Conservation (phyloP, 2,329 filamentous ascomycete species). For the Chrysoporthe austroafricana region DNA sequence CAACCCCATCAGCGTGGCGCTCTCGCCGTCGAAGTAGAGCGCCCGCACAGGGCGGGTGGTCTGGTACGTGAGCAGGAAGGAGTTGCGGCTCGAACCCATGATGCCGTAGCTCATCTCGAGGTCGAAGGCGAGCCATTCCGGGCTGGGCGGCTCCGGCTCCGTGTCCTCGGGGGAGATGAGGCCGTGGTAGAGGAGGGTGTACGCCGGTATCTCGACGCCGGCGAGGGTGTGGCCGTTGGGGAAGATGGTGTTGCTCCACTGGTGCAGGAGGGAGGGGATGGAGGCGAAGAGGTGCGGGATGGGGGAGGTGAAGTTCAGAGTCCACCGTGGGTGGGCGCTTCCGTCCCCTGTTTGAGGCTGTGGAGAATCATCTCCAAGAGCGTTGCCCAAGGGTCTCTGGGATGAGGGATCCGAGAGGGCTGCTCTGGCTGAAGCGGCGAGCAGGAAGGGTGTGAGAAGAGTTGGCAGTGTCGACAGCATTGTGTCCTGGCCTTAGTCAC, state of each 20-base stretch:
- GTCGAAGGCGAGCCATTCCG: slow-evolving; percentile 58
- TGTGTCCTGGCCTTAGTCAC: not conserved
- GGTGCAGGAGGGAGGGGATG: slow-evolving; percentile 49
- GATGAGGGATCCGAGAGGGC: not conserved
- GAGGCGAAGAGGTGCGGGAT: slow-evolving; percentile 54
- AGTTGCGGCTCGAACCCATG: slow-evolving; percentile 48
- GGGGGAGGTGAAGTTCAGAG: slow-evolving; percentile 51
- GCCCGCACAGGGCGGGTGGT: slow-evolving; percentile 46
- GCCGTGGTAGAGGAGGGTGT: slow-evolving; percentile 55
- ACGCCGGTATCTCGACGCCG: slow-evolving; percentile 49
- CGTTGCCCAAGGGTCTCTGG: not conserved
- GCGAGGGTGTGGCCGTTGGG: slow-evolving; percentile 53
- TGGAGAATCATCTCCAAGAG: not conserved
- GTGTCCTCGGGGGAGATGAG: slow-evolving; percentile 39
- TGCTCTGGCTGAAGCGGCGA: not conserved
- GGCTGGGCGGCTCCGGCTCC: slow-evolving; percentile 45
- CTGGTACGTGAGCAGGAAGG: slow-evolving; percentile 53
- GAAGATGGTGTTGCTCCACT: slow-evolving; percentile 56
- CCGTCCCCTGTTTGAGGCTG: not conserved
- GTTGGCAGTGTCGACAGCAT: not conserved
- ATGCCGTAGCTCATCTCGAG: slow-evolving; percentile 59
- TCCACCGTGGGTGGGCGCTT: slow-evolving; percentile 29
- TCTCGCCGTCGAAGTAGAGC: slow-evolving; percentile 56
- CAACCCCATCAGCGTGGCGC: slow-evolving; percentile 50
- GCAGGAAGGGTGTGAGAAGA: not conserved